Percentiles rank a stretch among this genome's conserved stretches.
Evolutionary conservation across 495 filamentous ascomycete species (phyloP).

Genomic region (Podospora australis): DNA sequence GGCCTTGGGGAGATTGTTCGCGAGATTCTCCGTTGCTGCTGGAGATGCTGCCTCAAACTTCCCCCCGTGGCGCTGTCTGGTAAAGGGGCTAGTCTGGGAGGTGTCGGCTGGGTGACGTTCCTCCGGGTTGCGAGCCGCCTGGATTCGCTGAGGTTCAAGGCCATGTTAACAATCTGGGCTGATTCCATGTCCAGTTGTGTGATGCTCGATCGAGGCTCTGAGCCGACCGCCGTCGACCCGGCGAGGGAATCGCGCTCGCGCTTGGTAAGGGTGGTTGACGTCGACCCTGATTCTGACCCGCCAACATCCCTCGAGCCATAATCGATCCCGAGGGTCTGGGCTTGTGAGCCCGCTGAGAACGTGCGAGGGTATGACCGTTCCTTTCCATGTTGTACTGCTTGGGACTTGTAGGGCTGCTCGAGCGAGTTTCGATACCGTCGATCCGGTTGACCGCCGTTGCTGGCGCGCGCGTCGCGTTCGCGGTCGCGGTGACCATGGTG

Average conservation of each 20-base stretch:
- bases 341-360: background rate
- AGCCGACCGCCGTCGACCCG: slow-evolving; percentile 17
- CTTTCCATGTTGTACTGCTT: slow-evolving; percentile 1
- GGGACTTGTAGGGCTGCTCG: slow-evolving; percentile 10
- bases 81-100: slow-evolving; percentile 38
- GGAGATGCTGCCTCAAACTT: slow-evolving; percentile 58
- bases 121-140: slow-evolving; percentile 56
- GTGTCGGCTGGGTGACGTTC: slow-evolving; percentile 43
- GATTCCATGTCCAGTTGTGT: slow-evolving; percentile 60
- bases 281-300: slow-evolving; percentile 8
- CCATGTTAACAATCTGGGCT: slow-evolving; percentile 83
- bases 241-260: slow-evolving; percentile 15
- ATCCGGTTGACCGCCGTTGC: slow-evolving; percentile 1
- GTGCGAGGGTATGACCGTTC: slow-evolving; percentile 7
- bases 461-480: background rate
- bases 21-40: slow-evolving; percentile 55
- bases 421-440: slow-evolving; percentile 12
- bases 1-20: slow-evolving; percentile 53
- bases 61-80: slow-evolving; percentile 41
- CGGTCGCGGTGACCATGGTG: background rate
- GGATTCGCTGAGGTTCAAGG: slow-evolving; percentile 80
- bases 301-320: background rate
- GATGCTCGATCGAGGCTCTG: slow-evolving; percentile 15
- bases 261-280: slow-evolving; percentile 10
- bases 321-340: background rate